Evolutionary conservation across 371 early-diverging fungal species (phyloP), one percentile per base, ranked within the genome.

Genomic region (Saksenaea vasiformis): DNA sequence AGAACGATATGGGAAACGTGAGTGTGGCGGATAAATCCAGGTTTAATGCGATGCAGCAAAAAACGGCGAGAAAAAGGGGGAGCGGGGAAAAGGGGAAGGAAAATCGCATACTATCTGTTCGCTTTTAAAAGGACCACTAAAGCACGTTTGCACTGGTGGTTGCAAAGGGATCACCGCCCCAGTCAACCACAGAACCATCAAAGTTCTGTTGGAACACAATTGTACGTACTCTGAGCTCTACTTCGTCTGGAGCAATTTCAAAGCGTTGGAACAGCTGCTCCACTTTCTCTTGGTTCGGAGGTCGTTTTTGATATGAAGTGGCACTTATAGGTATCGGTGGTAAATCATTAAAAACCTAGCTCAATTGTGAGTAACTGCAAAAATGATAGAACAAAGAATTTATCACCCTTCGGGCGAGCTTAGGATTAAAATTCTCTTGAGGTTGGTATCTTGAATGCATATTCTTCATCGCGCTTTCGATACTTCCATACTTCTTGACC

Each of bases 401-500:
- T 17, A 27, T 19, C 60, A 88, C 85, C 47, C 74, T 58, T 53
- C 91, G 76, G 0, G 89, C 88, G 1, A 72, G 64, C 39, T 78
- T 59, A 43, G 77, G 86, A 37, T 77, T n/a, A 62, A 91, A 91
- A 8, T 71, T 74, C 1, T 70, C 67, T 7, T 81, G 74, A 4
- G 87, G 81, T 1, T 38, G 38, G 60, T 80, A 79, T 47, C 70
- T 64, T 11, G 65, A 61, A 11, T 59, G 41, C 24, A 80, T 36
- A 31, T 74, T 65, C 0, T 70, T 68, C 37, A 91, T 61, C 22
- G 90, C 70, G 2, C 72, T 66, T 62, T 92, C 93, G 15, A 92
- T 91, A 1, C 83, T 82, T 7, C 87, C 88, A 64, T 85, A 74
- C 58, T 77, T 64, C 39, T 72, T 73, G 15, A 92, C 80, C 34